phyloP scores from a whole-genome alignment of 257 asterid genomes.

The Penstemon eatonii region DNA sequence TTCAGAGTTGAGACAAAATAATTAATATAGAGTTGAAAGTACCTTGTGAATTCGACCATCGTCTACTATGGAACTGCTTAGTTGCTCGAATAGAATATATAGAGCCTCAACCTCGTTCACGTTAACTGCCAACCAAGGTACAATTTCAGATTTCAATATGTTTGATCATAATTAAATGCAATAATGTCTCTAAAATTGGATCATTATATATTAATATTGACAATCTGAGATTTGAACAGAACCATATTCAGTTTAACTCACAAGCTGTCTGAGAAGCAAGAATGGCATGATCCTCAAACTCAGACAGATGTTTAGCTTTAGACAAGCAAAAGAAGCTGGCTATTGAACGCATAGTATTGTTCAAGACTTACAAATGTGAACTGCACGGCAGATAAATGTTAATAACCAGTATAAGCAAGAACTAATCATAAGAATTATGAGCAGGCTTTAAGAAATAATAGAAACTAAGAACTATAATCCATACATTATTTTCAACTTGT shows the following conservation, averaged over 20 bases:
- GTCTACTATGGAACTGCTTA: slow-evolving; percentile 62
- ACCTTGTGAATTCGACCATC: slow-evolving; percentile 87
- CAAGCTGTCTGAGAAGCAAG: slow-evolving; percentile 81
- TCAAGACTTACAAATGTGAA: slow-evolving; percentile 19
- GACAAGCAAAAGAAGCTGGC: slow-evolving; percentile 51
- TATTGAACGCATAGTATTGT: slow-evolving; percentile 42
- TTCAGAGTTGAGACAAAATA: background rate
- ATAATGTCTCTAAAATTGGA: no score
- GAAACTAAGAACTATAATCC: no score
- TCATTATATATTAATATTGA: no score
- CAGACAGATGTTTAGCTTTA: slow-evolving; percentile 36
- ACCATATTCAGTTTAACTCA: slow-evolving; percentile 36
- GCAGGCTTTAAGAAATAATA: no score
- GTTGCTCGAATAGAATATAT: slow-evolving; percentile 48
- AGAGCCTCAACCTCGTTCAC: slow-evolving; percentile 88
- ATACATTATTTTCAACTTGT: no score
- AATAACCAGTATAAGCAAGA: no score
- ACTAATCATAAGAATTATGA: no score
- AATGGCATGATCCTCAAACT: slow-evolving; percentile 38
- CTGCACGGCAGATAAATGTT: slow-evolving; percentile 11
- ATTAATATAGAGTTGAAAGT: slow-evolving; percentile 8
- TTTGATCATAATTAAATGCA: background rate
- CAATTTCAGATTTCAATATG: slow-evolving; percentile 17
- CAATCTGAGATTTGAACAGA: no score
- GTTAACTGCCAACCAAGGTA: slow-evolving; percentile 53